Evolutionary conservation across 2,329 filamentous ascomycete genomes (phyloP).

Genomic region (Hypomyces perniciosus): DNA sequence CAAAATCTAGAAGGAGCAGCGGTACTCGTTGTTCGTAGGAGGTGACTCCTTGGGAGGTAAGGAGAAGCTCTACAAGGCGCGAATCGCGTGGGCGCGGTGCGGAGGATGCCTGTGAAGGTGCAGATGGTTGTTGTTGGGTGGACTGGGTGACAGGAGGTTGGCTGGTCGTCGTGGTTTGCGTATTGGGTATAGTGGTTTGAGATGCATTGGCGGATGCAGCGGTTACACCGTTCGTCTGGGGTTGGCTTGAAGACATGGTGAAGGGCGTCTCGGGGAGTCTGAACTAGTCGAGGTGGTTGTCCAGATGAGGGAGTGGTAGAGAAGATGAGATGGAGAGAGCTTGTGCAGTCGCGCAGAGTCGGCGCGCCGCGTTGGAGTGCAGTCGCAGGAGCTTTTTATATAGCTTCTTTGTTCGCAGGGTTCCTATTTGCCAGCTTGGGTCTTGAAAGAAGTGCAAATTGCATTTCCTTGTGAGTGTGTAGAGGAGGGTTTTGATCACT

Average conservation of each 20-base stretch:
- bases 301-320: neutral
- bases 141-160: conserved; percentile 21
- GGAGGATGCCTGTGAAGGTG: conserved; percentile 26
- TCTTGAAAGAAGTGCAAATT: neutral
- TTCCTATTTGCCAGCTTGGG: too few relatives aligned
- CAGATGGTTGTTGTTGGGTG: conserved; percentile 16
- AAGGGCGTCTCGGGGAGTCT: neutral
- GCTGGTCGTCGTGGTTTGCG: conserved; percentile 27
- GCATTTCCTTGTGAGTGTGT: neutral
- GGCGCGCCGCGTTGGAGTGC: neutral
- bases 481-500: neutral
- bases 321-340: neutral
- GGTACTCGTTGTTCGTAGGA: conserved; percentile 78
- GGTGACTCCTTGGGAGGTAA: conserved; percentile 71
- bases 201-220: conserved; percentile 33
- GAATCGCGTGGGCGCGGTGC: conserved; percentile 66
- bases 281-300: neutral
- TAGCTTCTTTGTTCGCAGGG: too few relatives aligned
- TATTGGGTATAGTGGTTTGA: conserved; percentile 30
- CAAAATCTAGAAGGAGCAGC: conserved; percentile 77
- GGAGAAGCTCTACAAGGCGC: conserved; percentile 71
- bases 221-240: conserved; percentile 50
- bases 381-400: neutral
- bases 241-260: conserved; percentile 32
- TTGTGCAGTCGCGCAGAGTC: neutral